phyloP scores from a whole-genome alignment of 371 early-diverging fungal genomes.

The Parasitella parasitica region DNA sequence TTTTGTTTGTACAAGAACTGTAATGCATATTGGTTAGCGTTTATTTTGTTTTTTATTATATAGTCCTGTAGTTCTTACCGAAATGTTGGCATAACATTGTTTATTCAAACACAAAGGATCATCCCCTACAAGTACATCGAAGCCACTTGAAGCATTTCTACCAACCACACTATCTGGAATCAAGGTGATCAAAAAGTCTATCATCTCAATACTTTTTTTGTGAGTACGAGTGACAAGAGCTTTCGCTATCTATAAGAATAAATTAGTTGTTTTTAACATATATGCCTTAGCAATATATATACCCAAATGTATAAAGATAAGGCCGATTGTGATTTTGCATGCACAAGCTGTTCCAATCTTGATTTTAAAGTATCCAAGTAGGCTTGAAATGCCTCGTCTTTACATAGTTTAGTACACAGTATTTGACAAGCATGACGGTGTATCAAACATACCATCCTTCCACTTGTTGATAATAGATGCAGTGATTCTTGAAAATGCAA shows the following conservation, averaged over 20 bases:
- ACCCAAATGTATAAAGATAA: constrained; percentile 38
- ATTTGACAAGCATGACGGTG: not conserved
- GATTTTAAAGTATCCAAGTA: not conserved
- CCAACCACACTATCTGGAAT: constrained; percentile 48
- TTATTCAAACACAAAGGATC: constrained; percentile 68
- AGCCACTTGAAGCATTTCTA: constrained; percentile 58
- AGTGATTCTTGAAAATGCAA: constrained; percentile 46
- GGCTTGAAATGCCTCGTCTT: not conserved
- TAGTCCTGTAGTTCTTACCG: constrained; percentile 37
- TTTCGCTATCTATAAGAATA: constrained; percentile 54
- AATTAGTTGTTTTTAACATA: too few species aligned
- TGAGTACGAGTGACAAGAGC: constrained; percentile 58
- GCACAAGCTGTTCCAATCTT: not conserved
- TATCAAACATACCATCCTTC: constrained; percentile 38
- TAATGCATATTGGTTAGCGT: not conserved
- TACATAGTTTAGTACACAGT: too few species aligned
- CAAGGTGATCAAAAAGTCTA: constrained; percentile 51
- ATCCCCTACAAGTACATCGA: constrained; percentile 67
- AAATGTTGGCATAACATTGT: constrained; percentile 64
- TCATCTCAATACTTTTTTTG: constrained; percentile 48
- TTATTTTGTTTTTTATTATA: not conserved
- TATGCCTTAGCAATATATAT: too few species aligned
- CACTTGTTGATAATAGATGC: constrained; percentile 64
- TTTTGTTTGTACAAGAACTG: constrained; percentile 83
- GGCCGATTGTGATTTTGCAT: constrained; percentile 14